Evolutionary conservation across 2,329 filamentous ascomycete species (phyloP), one percentile per base, ranked within the genome.

Genomic region (Arthrobotrys conoides): DNA sequence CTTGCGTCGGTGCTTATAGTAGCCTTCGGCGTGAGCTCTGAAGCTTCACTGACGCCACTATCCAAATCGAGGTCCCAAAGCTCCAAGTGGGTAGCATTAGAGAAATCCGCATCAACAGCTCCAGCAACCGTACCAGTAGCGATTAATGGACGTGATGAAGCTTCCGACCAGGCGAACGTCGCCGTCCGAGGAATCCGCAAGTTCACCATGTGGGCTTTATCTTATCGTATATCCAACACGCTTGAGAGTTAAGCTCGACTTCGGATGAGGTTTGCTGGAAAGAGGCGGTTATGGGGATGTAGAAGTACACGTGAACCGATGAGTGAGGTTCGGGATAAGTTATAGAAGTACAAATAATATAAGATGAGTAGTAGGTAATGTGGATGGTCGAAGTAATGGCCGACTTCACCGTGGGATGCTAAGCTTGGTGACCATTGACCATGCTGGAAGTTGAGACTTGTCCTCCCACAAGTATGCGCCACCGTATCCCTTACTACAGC

Each of bases 41-140:
- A 87, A 70, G 90, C 91, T 83, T 92, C 90, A 79, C 92, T 88
- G 80, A 90, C 75, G 38, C 75, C 86, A 84, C 90, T 90, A 84
- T 96, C 93, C 81, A 98, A 88, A 83, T 90, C 91, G 81, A 99
- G 88, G 85, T 98, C 93, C 96, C 96, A 99, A 79, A 99, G 88
- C 87, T 99, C 96, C 73, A 99, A 87, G 86, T 95, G 95, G 80
- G 94, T 97, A 85, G 98, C 94, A 85, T 96, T 96, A 30, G 96
- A 98, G 86, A 99, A 99, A 85, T 98, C 94, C 82, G 93, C 94
- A 85, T 97, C 94, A 49, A 99, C 94, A 82, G 96, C 96, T 80
- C 96, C 96, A 79, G 96, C 94, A 82, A 94, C 91, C 57, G 96
- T 99, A 82, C 96, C 96, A 30, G 96, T 99, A 78, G 93, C 95